Conservation (phyloP, 2,329 filamentous ascomycete genomes). For the Claviceps spartinae region DNA sequence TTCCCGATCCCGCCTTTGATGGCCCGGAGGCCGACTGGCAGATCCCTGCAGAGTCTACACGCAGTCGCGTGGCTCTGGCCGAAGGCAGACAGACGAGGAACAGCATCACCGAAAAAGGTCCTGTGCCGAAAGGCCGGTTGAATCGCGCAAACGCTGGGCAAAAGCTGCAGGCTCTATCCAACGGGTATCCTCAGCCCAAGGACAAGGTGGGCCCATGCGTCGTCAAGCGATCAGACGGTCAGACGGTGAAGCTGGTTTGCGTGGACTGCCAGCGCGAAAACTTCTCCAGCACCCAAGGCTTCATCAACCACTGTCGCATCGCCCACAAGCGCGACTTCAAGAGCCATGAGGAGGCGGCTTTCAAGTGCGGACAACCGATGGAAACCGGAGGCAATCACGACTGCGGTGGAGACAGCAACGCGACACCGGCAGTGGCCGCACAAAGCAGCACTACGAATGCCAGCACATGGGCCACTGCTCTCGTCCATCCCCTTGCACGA, state of each 20-base stretch:
- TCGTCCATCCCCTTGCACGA: conserved; percentile 23
- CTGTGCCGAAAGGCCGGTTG: conserved; percentile 36
- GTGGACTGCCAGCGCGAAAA: conserved; percentile 77
- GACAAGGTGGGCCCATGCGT: conserved; percentile 73
- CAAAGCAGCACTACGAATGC: background rate
- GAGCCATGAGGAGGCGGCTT: conserved; percentile 86
- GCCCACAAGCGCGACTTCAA: conserved; percentile 88
- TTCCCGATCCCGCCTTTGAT: conserved; percentile 80
- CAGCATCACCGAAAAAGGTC: conserved; percentile 36
- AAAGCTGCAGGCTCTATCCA: conserved; percentile 56
- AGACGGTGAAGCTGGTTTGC: conserved; percentile 83
- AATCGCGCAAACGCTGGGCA: conserved; percentile 39
- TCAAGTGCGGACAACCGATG: conserved; percentile 72
- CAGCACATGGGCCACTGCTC: conserved; percentile 4
- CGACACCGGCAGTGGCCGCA: conserved; percentile 1
- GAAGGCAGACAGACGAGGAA: conserved; percentile 74
- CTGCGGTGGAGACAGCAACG: conserved; percentile 13
- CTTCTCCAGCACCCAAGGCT: conserved; percentile 95
- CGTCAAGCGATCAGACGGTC: conserved; percentile 72
- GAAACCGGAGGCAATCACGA: conserved; percentile 28
- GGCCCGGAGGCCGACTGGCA: conserved; percentile 40
- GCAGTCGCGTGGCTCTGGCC: conserved; percentile 29
- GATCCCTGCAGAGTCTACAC: conserved; percentile 26
- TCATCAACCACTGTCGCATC: conserved; percentile 97
- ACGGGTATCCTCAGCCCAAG: conserved; percentile 58